phyloP scores from a whole-genome alignment of 495 filamentous ascomycete genomes.

The Halenospora varia region DNA sequence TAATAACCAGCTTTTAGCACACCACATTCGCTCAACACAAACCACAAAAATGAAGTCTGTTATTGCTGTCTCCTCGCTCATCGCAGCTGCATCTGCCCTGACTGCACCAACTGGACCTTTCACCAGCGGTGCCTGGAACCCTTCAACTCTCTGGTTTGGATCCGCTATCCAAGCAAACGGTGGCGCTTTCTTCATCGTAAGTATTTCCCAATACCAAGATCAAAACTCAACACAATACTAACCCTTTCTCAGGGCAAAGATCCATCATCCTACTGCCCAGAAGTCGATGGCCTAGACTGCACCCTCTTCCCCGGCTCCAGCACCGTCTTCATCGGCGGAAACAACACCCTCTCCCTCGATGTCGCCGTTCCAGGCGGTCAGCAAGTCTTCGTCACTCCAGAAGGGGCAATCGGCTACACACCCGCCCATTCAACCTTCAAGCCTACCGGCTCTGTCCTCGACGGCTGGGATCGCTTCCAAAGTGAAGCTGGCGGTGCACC shows the following conservation, averaged over 20 bases:
- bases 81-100: not conserved
- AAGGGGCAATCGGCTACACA: not conserved
- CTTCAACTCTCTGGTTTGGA: not conserved
- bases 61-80: not conserved
- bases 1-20: too few species aligned
- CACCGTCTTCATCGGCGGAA: not conserved
- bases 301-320: not conserved
- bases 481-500: not conserved
- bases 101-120: not conserved
- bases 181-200: not conserved
- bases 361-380: not conserved
- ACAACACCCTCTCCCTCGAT: not conserved
- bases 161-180: not conserved
- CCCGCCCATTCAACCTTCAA: not conserved
- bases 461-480: not conserved
- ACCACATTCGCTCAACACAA: too few species aligned
- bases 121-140: not conserved
- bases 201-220: not conserved
- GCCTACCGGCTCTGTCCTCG: not conserved
- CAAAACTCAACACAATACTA: not conserved
- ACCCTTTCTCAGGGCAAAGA: not conserved
- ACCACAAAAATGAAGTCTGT: not conserved
- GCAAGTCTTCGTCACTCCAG: not conserved
- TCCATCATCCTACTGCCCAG: not conserved
- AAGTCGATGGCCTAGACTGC: not conserved